Base-by-base conservation (phyloP, 805 yeast species). In the Cyberlindnera sargentensis region DNA sequence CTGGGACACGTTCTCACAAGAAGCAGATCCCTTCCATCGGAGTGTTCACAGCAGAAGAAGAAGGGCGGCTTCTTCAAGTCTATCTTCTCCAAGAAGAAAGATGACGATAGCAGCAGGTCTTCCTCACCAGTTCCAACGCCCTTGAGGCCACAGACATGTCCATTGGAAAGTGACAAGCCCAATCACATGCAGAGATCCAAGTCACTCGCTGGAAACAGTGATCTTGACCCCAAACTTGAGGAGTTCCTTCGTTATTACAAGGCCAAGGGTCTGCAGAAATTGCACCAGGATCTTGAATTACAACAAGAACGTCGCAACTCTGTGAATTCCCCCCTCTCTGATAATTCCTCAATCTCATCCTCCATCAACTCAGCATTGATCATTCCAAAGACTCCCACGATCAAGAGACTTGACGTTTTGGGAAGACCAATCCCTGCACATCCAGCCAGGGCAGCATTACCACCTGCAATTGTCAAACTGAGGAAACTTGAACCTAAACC, bases 401-500 rank as follows among this genome's bases (percentile, higher is more conserved):
- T 23, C 37, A 40, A 36, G 41, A 60, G 55, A 36, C 57, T 64
- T 30, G 75, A 70, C 45, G 61, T 54, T 1, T 62, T 62, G 31
- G 74, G 73, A 1, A 68, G 74, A 49, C 72, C 71, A 6, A 60
- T 77, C 7, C 83, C 82, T 3, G 60, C 74, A 4, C 80, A 75
- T 52, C 81, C 81, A 2, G 57, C 56, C 25, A 54, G 45, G 39
- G 70, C 80, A 2, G 68, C 63, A 31, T 55, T 72, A 11, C 80
- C 79, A 5, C 68, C 81, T 3, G 78, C 79, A 1, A 60, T 77
- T 8, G 53, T 43, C 7, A 43, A 43, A 6, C n/a, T 15, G 31
- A 27, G 9, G 4, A 32, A n/a, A 11, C 7, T 20, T 5, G 37
- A 26, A 10, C 26, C 36, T 8, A 26, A 38, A 11, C 29, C 34